Evolutionary conservation across 2,329 filamentous ascomycete genomes (phyloP).

Genomic region (Diaporthe sp.): DNA sequence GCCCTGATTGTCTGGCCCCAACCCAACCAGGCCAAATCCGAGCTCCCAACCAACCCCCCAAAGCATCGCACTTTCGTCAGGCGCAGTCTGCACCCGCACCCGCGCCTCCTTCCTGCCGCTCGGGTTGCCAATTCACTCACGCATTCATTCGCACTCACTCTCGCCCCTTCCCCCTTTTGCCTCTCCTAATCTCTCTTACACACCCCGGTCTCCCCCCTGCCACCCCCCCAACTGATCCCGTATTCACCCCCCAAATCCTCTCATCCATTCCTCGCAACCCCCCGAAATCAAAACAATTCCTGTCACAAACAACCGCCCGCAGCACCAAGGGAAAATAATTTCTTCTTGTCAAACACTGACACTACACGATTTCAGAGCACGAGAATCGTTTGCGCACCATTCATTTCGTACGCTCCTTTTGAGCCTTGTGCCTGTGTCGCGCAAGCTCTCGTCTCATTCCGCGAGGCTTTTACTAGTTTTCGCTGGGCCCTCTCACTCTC

Average conservation of each 20-base stretch:
- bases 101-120: constrained; percentile 41
- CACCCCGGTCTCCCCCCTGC: constrained; percentile 39
- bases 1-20: constrained; percentile 18
- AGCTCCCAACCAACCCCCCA: constrained; percentile 6
- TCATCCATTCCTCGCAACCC: constrained; percentile 28
- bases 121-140: constrained; percentile 22
- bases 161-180: constrained; percentile 32
- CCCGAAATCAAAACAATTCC: constrained; percentile 28
- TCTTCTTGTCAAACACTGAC: constrained; percentile 27
- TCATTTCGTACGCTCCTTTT: constrained; percentile 47
- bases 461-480: constrained; percentile 60
- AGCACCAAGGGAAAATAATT: not conserved
- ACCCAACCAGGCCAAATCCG: constrained; percentile 4
- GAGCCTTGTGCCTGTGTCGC: constrained; percentile 39
- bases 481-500: constrained; percentile 41
- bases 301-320: constrained; percentile 28
- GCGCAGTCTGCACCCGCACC: constrained; percentile 32
- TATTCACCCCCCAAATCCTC: constrained; percentile 37
- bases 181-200: constrained; percentile 42
- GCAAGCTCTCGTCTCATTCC: constrained; percentile 33
- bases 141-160: constrained; percentile 28
- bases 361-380: constrained; percentile 26
- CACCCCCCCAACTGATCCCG: constrained; percentile 29
- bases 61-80: constrained; percentile 7
- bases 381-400: constrained; percentile 38